These are phyloP conservation scores for Phlebopus sp. DNA, from an alignment of 1,284 basidiomycete genomes.

Conservation along the genomic window DNA sequence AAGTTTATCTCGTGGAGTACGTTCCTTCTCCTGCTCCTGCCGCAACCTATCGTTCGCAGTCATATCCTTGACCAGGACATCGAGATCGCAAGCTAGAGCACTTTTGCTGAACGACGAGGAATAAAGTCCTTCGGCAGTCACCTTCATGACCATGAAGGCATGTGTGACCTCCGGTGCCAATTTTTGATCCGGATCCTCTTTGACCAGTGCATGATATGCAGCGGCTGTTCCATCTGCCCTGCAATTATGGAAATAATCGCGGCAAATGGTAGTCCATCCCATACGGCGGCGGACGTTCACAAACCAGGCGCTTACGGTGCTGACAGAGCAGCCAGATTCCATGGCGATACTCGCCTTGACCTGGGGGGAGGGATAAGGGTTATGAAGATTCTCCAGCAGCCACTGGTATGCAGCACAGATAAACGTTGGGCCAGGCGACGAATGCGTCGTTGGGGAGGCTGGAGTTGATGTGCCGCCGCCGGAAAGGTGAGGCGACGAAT, in stretches of 20 bases:
- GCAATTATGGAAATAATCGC: slow-evolving; percentile 36
- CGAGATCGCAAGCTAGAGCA: slow-evolving; percentile 25
- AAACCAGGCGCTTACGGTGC: slow-evolving; percentile 50
- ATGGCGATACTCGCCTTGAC: slow-evolving; percentile 33
- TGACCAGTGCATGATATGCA: slow-evolving; percentile 38
- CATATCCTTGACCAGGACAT: slow-evolving; percentile 26
- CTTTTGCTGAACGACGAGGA: slow-evolving; percentile 28
- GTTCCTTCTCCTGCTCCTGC: too few relatives aligned
- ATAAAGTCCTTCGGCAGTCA: slow-evolving; percentile 33
- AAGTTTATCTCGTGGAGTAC: too few relatives aligned
- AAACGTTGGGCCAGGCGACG: too few relatives aligned
- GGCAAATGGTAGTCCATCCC: slow-evolving; percentile 48
- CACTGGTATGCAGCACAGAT: slow-evolving; percentile 39
- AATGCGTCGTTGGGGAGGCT: too few relatives aligned
- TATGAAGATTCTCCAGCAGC: slow-evolving; percentile 45
- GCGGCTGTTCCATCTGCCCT: slow-evolving; percentile 39
- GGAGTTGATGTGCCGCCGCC: too few relatives aligned
- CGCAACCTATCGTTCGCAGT: slow-evolving; percentile 18
- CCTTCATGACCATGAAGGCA: slow-evolving; percentile 37
- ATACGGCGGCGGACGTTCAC: slow-evolving; percentile 45
- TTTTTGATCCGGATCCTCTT: slow-evolving; percentile 19
- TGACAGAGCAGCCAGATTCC: slow-evolving; percentile 15
- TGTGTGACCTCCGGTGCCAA: slow-evolving; percentile 28
- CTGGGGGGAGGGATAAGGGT: slow-evolving; percentile 45
- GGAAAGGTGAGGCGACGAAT: too few relatives aligned